phyloP scores from a whole-genome alignment of 495 filamentous ascomycete species.

The Penicillium verhagenii region DNA sequence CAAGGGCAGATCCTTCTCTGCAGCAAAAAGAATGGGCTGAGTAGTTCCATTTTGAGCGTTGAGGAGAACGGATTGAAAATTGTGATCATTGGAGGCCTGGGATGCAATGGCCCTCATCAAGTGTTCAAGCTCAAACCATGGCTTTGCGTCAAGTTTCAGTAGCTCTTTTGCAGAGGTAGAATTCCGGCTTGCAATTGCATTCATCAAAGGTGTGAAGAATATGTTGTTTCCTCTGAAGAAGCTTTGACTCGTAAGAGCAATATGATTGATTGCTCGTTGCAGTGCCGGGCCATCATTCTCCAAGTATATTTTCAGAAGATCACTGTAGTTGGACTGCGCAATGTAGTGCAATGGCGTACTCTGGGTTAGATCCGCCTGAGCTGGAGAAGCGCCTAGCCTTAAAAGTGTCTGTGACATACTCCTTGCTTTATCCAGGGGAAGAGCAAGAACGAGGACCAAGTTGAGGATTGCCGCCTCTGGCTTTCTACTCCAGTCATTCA shows the following conservation, averaged over 20 bases:
- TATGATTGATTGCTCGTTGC: conserved; percentile 62
- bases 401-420: conserved; percentile 61
- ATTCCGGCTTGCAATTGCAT: conserved; percentile 42
- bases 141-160: conserved; percentile 44
- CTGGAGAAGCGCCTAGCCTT: conserved; percentile 67
- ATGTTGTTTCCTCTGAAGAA: not conserved
- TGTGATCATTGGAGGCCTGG: not conserved
- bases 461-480: conserved; percentile 60
- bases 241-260: conserved; percentile 29
- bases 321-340: conserved; percentile 36
- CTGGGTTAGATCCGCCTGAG: conserved; percentile 64
- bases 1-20: conserved; percentile 47
- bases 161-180: conserved; percentile 37
- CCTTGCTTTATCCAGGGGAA: conserved; percentile 56
- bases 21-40: conserved; percentile 62
- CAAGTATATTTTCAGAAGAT: conserved; percentile 58
- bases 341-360: conserved; percentile 62
- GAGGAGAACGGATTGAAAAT: no score
- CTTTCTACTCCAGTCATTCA: conserved; percentile 42
- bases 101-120: conserved; percentile 38
- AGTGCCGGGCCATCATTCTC: conserved; percentile 60
- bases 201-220: conserved; percentile 39
- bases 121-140: conserved; percentile 34
- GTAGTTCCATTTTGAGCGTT: conserved; percentile 25
- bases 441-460: conserved; percentile 56